Base-by-base conservation (phyloP, 768 basidiomycete species). In the Termitomyces sp. region DNA sequence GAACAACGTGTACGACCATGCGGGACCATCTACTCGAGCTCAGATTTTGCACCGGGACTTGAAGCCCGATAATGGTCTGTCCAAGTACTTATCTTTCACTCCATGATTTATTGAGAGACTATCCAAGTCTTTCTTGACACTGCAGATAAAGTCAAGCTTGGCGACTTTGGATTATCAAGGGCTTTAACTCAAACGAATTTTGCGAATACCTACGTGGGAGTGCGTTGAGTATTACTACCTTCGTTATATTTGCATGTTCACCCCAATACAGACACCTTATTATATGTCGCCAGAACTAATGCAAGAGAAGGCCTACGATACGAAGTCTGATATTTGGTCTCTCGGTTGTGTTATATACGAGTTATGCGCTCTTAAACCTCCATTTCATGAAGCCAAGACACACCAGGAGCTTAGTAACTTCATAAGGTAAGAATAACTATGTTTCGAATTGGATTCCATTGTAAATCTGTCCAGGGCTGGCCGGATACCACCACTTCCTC, bases 281-380 rank as follows among this genome's bases (percentile, higher is more conserved):
- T 98, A 99, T 76, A 98, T 99, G 97, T 97, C 94, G 1, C 97
- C 97, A 0, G 96, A 99, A 71, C 81, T 98, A 34, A 93, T 98
- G 84, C 92, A 92, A 75, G 96, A 98, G 69, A 94, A 92, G 69
- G 85, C 92, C 3, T 99, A 99, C 72, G 97, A 98, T 73, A 89
- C 92, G 7, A 99, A 98, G 74, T 94, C 92, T 0, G 97, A 99
- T 67, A 98, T 99, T 49, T 99, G 97, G 97, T 95, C 93, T 4
- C 80, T 98, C 29, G 97, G 97, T 1, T 99, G 97, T 73, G 80
- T 98, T 31, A 92, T 98, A 26, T 98, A 92, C 70, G 97, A 98
- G 73, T 82, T 98, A 39, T 98, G 96, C 62, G 94, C 96, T 0
- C 78, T 94, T 54, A 90, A 90, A 64, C 94, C 94, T 0, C 94